Percentiles rank a stretch among this genome's conserved stretches.
phyloP scores from a whole-genome alignment of 139 green algal genomes.

The Ulvella scutata region DNA sequence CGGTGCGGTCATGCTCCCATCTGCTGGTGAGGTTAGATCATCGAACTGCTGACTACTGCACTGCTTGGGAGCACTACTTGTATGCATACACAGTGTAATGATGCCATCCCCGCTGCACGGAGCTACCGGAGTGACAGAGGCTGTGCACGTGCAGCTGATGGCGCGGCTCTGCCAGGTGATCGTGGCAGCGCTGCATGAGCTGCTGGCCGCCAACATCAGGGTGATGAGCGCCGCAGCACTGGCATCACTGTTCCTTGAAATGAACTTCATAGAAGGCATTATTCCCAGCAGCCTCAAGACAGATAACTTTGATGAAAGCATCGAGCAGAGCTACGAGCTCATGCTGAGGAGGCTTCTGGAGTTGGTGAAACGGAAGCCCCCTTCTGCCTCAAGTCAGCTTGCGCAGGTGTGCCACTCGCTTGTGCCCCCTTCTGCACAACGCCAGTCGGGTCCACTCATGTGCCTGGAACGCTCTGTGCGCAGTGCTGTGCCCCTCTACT shows the following conservation, averaged over 20 bases:
- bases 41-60: no score
- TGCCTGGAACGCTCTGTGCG: no score
- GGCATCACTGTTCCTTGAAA: neutral
- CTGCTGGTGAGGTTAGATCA: no score
- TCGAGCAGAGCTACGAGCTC: neutral
- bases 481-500: no score
- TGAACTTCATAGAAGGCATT: neutral
- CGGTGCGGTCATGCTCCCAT: no score
- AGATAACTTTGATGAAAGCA: neutral
- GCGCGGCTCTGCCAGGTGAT: slow-evolving; percentile 1
- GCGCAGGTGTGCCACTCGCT: neutral
- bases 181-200: neutral
- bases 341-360: neutral
- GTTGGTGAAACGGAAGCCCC: neutral
- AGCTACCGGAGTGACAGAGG: no score
- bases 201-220: neutral
- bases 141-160: neutral
- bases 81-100: no score
- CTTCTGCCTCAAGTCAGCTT: neutral
- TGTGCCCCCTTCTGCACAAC: no score
- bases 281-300: neutral
- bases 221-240: neutral
- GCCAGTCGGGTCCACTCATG: no score
- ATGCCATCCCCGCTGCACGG: no score
- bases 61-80: no score